Percentiles rank a stretch among this genome's conserved stretches.
phyloP scores from a whole-genome alignment of 768 basidiomycete species.

The Phaffia australis region DNA sequence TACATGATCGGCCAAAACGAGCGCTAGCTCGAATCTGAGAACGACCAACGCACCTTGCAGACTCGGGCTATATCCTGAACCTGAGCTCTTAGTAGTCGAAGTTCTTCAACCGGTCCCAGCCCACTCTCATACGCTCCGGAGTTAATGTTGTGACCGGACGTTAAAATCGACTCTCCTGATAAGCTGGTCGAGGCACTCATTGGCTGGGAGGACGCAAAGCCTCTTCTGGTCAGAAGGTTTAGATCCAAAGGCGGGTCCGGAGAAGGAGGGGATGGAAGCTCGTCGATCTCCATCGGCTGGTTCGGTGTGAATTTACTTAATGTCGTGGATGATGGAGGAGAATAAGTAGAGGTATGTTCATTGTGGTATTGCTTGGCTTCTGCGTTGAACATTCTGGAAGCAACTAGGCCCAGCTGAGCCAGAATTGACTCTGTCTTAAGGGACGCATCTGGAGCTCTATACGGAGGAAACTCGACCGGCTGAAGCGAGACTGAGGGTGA shows the following conservation, averaged over 20 bases:
- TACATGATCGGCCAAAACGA: no score
- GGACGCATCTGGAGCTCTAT: constrained; percentile 6
- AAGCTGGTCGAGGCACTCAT: neutral
- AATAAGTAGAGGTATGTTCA: neutral
- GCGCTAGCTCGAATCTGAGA: neutral
- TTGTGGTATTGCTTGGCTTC: constrained; percentile 3
- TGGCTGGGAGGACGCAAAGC: neutral
- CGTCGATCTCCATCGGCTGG: neutral
- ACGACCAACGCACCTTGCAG: constrained; percentile 45
- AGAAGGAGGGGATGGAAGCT: neutral
- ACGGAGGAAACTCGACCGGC: neutral
- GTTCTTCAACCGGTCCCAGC: constrained; percentile 46
- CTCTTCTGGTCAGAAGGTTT: neutral
- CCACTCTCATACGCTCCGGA: constrained; percentile 16
- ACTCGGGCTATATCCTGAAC: constrained; percentile 71
- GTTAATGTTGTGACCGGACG: constrained; percentile 19
- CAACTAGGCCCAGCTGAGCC: constrained; percentile 26
- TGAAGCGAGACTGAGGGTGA: neutral
- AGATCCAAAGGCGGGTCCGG: constrained; percentile 10
- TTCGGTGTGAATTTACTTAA: neutral
- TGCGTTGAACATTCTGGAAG: constrained; percentile 21
- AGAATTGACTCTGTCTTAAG: constrained; percentile 30
- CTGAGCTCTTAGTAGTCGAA: constrained; percentile 68
- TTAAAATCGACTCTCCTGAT: constrained; percentile 5
- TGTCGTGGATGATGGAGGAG: neutral